phyloP scores from a whole-genome alignment of 2,329 filamentous ascomycete genomes.

The Clarireedia homoeocarpa region DNA sequence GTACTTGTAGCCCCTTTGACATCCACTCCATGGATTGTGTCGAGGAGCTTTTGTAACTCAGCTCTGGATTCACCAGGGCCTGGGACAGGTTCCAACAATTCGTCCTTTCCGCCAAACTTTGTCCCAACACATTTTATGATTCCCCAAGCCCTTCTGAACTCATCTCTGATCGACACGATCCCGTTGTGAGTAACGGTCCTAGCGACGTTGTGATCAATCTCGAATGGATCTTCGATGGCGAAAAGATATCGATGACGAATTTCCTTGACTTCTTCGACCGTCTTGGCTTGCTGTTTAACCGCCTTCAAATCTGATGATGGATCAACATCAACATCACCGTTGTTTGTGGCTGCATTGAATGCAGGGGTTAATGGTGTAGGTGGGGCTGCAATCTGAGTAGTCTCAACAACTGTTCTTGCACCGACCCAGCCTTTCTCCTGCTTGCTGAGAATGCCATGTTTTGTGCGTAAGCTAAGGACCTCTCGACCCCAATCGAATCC shows the following conservation, averaged over 20 bases:
- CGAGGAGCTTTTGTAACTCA: slow-evolving; percentile 17
- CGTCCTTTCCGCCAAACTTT: slow-evolving; percentile 24
- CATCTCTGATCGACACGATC: slow-evolving; percentile 73
- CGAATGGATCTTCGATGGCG: slow-evolving; percentile 88
- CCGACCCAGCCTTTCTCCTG: slow-evolving; percentile 77
- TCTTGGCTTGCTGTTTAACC: slow-evolving; percentile 14
- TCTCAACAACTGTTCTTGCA: slow-evolving; percentile 62
- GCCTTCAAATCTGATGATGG: slow-evolving; percentile 3
- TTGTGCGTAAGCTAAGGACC: slow-evolving; percentile 68
- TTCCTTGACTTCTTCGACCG: slow-evolving; percentile 44
- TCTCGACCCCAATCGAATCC: slow-evolving; percentile 76
- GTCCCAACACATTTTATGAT: slow-evolving; percentile 51
- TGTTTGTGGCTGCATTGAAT: neutral
- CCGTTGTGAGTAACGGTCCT: slow-evolving; percentile 78
- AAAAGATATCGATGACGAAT: slow-evolving; percentile 76
- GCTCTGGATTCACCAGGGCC: slow-evolving; percentile 9
- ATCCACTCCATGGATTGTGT: slow-evolving; percentile 21
- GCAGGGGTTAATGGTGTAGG: slow-evolving; percentile 17
- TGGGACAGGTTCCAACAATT: slow-evolving; percentile 19
- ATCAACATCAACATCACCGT: neutral
- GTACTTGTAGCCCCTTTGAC: neutral
- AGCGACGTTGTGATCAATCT: slow-evolving; percentile 80
- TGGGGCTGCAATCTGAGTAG: slow-evolving; percentile 32
- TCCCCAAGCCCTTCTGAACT: slow-evolving; percentile 73
- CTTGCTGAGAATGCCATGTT: slow-evolving; percentile 64